Conservation (phyloP, 2,329 filamentous ascomycete species). For the Shiraia bambusicola region DNA sequence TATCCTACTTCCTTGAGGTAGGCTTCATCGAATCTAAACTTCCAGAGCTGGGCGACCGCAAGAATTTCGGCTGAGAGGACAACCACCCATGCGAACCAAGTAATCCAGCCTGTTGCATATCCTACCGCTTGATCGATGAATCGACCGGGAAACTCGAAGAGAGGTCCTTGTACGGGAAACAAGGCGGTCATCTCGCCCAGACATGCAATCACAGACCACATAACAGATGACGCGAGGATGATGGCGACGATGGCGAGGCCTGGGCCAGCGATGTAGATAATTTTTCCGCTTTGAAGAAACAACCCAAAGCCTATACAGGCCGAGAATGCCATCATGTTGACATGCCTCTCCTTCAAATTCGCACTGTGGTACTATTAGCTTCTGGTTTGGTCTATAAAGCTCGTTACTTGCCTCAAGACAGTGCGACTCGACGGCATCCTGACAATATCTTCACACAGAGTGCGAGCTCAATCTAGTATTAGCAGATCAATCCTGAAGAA, state of each 20-base stretch:
- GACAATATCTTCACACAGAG: constrained; percentile 4
- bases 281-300: constrained; percentile 42
- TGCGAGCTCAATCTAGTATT: constrained; percentile 5
- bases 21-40: constrained; percentile 41
- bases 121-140: constrained; percentile 68
- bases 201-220: constrained; percentile 43
- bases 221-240: constrained; percentile 39
- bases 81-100: constrained; percentile 79
- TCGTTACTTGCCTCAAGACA: constrained; percentile 20
- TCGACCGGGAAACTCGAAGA: constrained; percentile 83
- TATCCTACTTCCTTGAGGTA: constrained; percentile 38
- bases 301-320: constrained; percentile 42
- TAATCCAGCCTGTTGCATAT: constrained; percentile 51
- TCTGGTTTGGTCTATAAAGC: neutral
- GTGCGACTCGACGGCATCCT: constrained; percentile 29
- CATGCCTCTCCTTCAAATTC: constrained; percentile 32
- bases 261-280: constrained; percentile 43
- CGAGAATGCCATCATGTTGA: constrained; percentile 44
- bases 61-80: constrained; percentile 60
- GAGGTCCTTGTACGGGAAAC: constrained; percentile 86
- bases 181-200: constrained; percentile 85
- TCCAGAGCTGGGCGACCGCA: constrained; percentile 45
- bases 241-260: constrained; percentile 42
- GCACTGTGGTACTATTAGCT: constrained; percentile 10
- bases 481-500: neutral